Evolutionary conservation across 495 filamentous ascomycete genomes (phyloP), one percentile per base, ranked within the genome.

Genomic region (Neurospora hispaniola): DNA sequence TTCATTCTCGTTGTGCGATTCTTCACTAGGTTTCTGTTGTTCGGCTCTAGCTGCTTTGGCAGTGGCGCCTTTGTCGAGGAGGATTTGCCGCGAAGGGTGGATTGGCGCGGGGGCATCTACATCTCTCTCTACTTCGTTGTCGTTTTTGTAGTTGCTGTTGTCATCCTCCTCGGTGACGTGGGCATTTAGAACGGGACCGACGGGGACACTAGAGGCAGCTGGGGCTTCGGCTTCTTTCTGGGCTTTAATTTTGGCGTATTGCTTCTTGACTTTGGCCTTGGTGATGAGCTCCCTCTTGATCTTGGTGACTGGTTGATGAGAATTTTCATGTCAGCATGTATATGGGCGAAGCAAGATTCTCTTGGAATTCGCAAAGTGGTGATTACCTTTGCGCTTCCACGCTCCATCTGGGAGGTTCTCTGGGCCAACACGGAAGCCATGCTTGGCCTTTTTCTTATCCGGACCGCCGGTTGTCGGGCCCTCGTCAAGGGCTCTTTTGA

Each of bases 251-350:
- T 97, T 99, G 76, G 90, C 92, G 80, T 97, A 98, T 59, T 92
- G 86, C 81, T 97, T 97, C 81, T 94, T 97, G 69, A 97, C 86
- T 81, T 97, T 97, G 76, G 95, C 94, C 81, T 94, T 96, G 79
- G 93, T 88, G 80, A 99, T 97, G 69, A 99, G 85, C 74, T 92
- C 88, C 71, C 90, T 86, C 80, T 98, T 98, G 77, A 98, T 96
- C 82, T 96, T 97, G 84, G 93, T 89, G 69, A 92, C 95, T 98
- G 20, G 70, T 18, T 5, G 31, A 40, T 75, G 8, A n/a, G 12
- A 39, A 44, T 73, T 70, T 20, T 3, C 2, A 35, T 42, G 71
- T 78, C 73, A 77, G 78, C 70, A 10, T 40, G 27, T 38, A 14
- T 31, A 14, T 11, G 20, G 23, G 14, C 1, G 46, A 41, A 11